These are phyloP conservation scores for Lachnellula occidentalis DNA, from an alignment of 2,329 filamentous ascomycete species.

Conservation along the genomic window DNA sequence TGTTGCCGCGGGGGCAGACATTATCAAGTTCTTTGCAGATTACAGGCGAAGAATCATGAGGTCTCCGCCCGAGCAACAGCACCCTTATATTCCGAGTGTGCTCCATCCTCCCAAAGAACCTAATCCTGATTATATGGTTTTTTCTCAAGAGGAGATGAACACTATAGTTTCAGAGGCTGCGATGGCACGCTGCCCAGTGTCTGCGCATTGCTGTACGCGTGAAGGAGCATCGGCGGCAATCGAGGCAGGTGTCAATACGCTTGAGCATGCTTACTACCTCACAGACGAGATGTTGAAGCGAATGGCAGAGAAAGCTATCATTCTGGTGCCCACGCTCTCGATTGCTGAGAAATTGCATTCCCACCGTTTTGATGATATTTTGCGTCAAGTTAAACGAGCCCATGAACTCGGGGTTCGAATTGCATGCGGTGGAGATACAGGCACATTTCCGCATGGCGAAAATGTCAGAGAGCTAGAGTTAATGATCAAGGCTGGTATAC, in stretches of 20 bases:
- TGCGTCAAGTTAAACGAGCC: constrained; percentile 39
- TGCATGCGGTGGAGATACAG: constrained; percentile 49
- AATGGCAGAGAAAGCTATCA: constrained; percentile 40
- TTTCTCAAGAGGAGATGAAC: constrained; percentile 45
- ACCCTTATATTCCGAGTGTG: constrained; percentile 21
- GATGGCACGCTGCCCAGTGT: constrained; percentile 37
- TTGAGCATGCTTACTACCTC: constrained; percentile 42
- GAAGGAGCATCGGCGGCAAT: constrained; percentile 42
- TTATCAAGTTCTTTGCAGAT: constrained; percentile 49
- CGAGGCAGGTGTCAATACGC: constrained; percentile 40
- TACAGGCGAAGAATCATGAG: constrained; percentile 41
- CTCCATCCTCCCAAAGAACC: constrained; percentile 28
- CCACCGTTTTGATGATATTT: constrained; percentile 28
- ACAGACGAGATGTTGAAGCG: constrained; percentile 37
- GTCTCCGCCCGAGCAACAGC: constrained; percentile 31
- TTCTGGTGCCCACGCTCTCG: constrained; percentile 49
- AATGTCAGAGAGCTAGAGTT: constrained; percentile 49
- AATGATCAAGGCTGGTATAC: constrained; percentile 46
- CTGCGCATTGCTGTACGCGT: constrained; percentile 38
- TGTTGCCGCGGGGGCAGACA: constrained; percentile 43
- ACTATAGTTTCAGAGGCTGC: constrained; percentile 43
- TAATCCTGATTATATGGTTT: constrained; percentile 41
- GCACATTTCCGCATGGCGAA: constrained; percentile 47
- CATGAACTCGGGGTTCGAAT: constrained; percentile 43
- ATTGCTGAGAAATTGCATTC: constrained; percentile 36